A percentile compares a stretch with the other conserved stretches of the same genome.
These are phyloP conservation scores for Pseudognaphalium luteoalbum DNA, from an alignment of 129 eudicot species.

Conservation along the genomic window DNA sequence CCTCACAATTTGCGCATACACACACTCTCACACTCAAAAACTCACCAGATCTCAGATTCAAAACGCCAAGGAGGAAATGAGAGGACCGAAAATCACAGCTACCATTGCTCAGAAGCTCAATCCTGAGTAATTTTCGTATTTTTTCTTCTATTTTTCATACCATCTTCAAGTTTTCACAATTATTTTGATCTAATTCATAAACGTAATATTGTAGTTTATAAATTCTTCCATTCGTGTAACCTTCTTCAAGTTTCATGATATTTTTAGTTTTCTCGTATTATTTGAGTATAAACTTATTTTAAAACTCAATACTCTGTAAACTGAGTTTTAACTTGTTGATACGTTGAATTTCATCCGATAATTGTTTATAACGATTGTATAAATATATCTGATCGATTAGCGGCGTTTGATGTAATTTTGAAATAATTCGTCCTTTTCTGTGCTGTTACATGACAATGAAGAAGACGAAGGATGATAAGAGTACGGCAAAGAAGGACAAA, in stretches of 20 bases:
- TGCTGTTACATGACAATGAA: constrained; percentile 34
- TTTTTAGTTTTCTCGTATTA: neutral
- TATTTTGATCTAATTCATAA: neutral
- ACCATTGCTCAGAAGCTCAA: constrained; percentile 36
- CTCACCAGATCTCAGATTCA: constrained; percentile 22
- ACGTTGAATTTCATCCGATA: neutral
- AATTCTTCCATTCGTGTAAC: neutral
- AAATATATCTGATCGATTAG: constrained; percentile 8
- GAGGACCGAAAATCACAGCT: constrained; percentile 38
- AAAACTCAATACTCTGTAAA: neutral
- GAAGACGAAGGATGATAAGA: constrained; percentile 40
- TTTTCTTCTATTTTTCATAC: neutral
- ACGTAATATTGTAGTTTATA: neutral
- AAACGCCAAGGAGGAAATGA: constrained; percentile 24
- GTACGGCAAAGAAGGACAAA: constrained; percentile 32
- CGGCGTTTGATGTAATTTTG: neutral
- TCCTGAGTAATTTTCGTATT: constrained; percentile 23
- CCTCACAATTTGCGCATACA: constrained; percentile 9
- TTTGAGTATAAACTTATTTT: neutral
- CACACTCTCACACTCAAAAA: neutral
- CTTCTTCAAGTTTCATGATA: neutral
- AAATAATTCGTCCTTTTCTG: neutral
- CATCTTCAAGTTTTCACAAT: neutral
- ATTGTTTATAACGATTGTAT: neutral
- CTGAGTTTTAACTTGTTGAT: neutral